phyloP scores from a whole-genome alignment of 352 stramenopile species.

The Phytophthora pini region DNA sequence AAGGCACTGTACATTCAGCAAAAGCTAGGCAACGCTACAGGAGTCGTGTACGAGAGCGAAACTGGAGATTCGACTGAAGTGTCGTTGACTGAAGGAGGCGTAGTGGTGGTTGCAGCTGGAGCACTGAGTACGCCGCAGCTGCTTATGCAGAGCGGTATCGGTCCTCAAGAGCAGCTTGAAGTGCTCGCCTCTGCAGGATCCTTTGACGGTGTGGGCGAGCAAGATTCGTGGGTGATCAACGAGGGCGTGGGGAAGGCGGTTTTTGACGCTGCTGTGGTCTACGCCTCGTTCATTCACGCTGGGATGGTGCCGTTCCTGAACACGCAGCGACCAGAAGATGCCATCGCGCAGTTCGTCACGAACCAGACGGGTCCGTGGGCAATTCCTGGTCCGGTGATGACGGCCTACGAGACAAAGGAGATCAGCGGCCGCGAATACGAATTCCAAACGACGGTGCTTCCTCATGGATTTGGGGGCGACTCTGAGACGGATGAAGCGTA shows the following conservation, averaged over 20 bases:
- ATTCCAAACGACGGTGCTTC: slow-evolving; percentile 48
- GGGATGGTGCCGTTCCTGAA: slow-evolving; percentile 48
- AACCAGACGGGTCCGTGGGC: slow-evolving; percentile 40
- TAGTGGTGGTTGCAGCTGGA: slow-evolving; percentile 81
- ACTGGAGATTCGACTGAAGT: slow-evolving; percentile 19
- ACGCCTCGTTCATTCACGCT: slow-evolving; percentile 40
- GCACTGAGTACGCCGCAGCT: slow-evolving; percentile 80
- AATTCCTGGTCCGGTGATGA: slow-evolving; percentile 47
- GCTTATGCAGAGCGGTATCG: slow-evolving; percentile 83
- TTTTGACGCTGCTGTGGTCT: slow-evolving; percentile 47
- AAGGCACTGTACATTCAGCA: slow-evolving; percentile 64
- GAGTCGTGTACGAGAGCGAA: slow-evolving; percentile 53
- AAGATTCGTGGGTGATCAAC: slow-evolving; percentile 46
- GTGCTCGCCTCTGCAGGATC: slow-evolving; percentile 27
- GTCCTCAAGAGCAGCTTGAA: slow-evolving; percentile 59
- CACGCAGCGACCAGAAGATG: slow-evolving; percentile 26
- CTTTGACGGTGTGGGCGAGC: slow-evolving; percentile 25
- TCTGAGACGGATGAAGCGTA: slow-evolving; percentile 36
- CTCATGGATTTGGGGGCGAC: slow-evolving; percentile 38
- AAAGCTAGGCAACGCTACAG: slow-evolving; percentile 43
- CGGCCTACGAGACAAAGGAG: slow-evolving; percentile 51
- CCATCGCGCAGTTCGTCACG: slow-evolving; percentile 46
- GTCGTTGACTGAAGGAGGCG: slow-evolving; percentile 42
- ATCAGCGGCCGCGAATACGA: slow-evolving; percentile 42
- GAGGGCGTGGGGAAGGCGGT: slow-evolving; percentile 47